Conservation (phyloP, 805 yeast genomes). For the Starmerella powellii region DNA sequence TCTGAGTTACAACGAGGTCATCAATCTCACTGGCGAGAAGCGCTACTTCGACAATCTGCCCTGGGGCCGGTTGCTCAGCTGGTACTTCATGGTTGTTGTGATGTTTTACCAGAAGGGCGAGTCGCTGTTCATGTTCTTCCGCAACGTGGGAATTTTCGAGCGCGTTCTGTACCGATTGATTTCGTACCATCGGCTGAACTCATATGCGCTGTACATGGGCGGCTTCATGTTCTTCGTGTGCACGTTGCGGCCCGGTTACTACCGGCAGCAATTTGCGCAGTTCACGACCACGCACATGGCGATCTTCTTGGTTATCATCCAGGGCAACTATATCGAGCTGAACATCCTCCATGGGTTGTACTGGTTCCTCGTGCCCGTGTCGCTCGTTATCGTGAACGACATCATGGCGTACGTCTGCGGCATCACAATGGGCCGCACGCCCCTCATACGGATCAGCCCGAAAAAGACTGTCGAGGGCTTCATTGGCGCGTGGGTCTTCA, state of each 20-base stretch:
- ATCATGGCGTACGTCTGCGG: constrained; percentile 96
- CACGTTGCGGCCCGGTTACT: constrained; percentile 76
- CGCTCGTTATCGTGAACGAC: constrained; percentile 85
- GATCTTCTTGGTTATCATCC: constrained; percentile 75
- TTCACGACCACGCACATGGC: constrained; percentile 92
- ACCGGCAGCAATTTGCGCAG: constrained; percentile 87
- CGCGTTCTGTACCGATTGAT: constrained; percentile 47
- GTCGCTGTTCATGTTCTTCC: constrained; percentile 57
- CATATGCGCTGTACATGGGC: constrained; percentile 69
- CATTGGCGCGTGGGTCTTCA: constrained; percentile 93
- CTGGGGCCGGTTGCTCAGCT: constrained; percentile 68
- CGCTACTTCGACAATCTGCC: constrained; percentile 74
- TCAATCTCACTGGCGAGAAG: constrained; percentile 71
- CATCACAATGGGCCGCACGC: constrained; percentile 88
- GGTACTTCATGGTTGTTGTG: constrained; percentile 85
- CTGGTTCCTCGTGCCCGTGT: constrained; percentile 89
- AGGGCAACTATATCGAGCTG: constrained; percentile 82
- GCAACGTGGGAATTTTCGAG: constrained; percentile 40
- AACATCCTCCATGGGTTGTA: constrained; percentile 82
- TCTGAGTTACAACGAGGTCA: constrained; percentile 82
- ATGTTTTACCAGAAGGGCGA: constrained; percentile 84
- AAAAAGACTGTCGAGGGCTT: constrained; percentile 97
- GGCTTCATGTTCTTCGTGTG: constrained; percentile 87
- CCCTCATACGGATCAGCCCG: constrained; percentile 84
- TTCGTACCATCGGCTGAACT: constrained; percentile 68